Conservation (phyloP, 495 filamentous ascomycete genomes). For the Talaromyces proteolyticus region DNA sequence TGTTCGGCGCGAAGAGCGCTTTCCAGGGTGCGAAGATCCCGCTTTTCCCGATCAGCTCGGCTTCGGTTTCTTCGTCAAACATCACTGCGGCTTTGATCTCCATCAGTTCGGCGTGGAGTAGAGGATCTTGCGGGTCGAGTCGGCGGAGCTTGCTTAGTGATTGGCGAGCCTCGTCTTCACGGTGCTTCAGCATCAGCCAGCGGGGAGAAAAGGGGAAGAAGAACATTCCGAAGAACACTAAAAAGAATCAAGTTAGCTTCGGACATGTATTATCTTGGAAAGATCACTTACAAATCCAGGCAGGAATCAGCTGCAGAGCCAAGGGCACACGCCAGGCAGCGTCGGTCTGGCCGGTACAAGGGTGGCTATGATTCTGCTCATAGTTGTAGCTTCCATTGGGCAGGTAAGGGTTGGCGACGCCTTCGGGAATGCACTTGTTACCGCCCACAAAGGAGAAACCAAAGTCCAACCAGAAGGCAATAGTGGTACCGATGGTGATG, state of each 20-base stretch:
- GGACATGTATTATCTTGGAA: background rate
- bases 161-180: conserved; percentile 66
- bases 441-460: conserved; percentile 58
- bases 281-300: conserved; percentile 37
- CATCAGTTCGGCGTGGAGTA: conserved; percentile 61
- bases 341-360: conserved; percentile 38
- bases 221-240: conserved; percentile 62
- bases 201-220: conserved; percentile 72
- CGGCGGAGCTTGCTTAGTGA: conserved; percentile 64
- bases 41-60: conserved; percentile 26
- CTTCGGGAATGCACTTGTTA: conserved; percentile 47
- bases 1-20: conserved; percentile 42
- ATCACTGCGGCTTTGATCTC: conserved; percentile 53
- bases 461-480: conserved; percentile 73
- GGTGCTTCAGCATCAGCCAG: conserved; percentile 71
- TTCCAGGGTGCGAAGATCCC: conserved; percentile 53
- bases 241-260: background rate
- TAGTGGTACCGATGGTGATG: conserved; percentile 64
- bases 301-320: conserved; percentile 48
- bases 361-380: conserved; percentile 60
- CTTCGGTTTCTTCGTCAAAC: conserved; percentile 54
- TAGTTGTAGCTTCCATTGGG: conserved; percentile 21
- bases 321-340: conserved; percentile 39
- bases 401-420: conserved; percentile 21
- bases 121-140: conserved; percentile 50